Conservation (phyloP, 208 protist species). For the Crithidia thermophila region DNA sequence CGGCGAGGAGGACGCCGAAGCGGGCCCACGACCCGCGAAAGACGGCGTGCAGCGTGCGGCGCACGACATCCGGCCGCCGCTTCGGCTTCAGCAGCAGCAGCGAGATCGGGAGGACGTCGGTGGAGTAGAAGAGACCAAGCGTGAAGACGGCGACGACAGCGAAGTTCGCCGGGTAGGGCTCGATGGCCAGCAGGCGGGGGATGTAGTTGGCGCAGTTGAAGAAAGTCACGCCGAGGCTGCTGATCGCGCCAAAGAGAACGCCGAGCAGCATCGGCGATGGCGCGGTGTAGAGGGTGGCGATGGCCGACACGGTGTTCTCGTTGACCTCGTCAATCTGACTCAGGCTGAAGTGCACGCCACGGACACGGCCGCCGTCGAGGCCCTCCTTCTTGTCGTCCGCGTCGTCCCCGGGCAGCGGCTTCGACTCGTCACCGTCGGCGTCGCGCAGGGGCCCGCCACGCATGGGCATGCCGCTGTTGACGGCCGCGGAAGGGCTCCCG, state of each 20-base stretch:
- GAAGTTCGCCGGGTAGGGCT: slow-evolving; percentile 63
- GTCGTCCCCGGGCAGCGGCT: not conserved
- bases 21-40: slow-evolving; percentile 40
- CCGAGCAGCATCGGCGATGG: slow-evolving; percentile 42
- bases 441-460: not conserved
- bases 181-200: slow-evolving; percentile 70
- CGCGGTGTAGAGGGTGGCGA: slow-evolving; percentile 49
- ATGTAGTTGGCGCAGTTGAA: slow-evolving; percentile 73
- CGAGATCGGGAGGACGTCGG: slow-evolving; percentile 49
- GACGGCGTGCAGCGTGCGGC: slow-evolving; percentile 7
- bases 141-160: slow-evolving; percentile 50
- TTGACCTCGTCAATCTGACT: slow-evolving; percentile 32
- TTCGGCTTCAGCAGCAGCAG: slow-evolving; percentile 27
- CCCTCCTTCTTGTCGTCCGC: slow-evolving; percentile 8
- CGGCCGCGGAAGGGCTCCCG: not conserved
- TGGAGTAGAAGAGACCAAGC: slow-evolving; percentile 55
- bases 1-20: slow-evolving; percentile 35
- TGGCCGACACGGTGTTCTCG: slow-evolving; percentile 48
- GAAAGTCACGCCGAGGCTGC: slow-evolving; percentile 49
- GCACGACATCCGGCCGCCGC: slow-evolving; percentile 17
- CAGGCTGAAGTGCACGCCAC: slow-evolving; percentile 23
- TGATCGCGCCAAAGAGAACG: slow-evolving; percentile 45
- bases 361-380: not conserved
- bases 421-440: not conserved
- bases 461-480: too few relatives aligned